Percentiles rank a stretch among this genome's conserved stretches.
Conservation (phyloP, 495 filamentous ascomycete genomes). For the Xylaria acuta region DNA sequence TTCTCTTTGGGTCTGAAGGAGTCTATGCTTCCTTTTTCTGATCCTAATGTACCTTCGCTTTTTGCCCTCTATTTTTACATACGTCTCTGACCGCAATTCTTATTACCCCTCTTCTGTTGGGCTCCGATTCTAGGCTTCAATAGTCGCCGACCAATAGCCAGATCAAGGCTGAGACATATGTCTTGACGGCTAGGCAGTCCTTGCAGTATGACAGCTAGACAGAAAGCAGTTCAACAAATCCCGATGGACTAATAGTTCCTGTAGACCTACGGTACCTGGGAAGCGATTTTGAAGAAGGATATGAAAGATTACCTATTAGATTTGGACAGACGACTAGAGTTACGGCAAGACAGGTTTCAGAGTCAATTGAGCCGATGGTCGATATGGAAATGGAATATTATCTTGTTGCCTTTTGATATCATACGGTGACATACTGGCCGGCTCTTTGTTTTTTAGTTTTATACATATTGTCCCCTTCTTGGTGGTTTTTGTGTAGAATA, state of each 20-base stretch:
- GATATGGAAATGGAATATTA: not conserved
- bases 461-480: not conserved
- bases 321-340: not conserved
- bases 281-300: not conserved
- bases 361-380: not conserved
- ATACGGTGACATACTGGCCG: not conserved
- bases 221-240: not conserved
- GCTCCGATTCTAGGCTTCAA: too few relatives aligned
- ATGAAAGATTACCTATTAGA: not conserved
- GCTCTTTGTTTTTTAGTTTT: too few relatives aligned
- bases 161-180: too few relatives aligned
- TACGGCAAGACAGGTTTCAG: not conserved
- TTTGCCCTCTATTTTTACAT: too few relatives aligned
- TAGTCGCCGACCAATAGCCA: too few relatives aligned
- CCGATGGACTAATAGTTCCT: not conserved
- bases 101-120: too few relatives aligned
- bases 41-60: too few relatives aligned
- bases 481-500: not conserved
- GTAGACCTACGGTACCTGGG: not conserved
- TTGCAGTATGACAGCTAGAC: too few relatives aligned
- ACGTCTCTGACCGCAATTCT: too few relatives aligned
- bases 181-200: too few relatives aligned
- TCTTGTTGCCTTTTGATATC: not conserved
- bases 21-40: too few relatives aligned
- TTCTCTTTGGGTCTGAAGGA: too few relatives aligned